These are phyloP conservation scores for Cytospora paraplurivora DNA, from an alignment of 2,329 filamentous ascomycete species.

Conservation along the genomic window DNA sequence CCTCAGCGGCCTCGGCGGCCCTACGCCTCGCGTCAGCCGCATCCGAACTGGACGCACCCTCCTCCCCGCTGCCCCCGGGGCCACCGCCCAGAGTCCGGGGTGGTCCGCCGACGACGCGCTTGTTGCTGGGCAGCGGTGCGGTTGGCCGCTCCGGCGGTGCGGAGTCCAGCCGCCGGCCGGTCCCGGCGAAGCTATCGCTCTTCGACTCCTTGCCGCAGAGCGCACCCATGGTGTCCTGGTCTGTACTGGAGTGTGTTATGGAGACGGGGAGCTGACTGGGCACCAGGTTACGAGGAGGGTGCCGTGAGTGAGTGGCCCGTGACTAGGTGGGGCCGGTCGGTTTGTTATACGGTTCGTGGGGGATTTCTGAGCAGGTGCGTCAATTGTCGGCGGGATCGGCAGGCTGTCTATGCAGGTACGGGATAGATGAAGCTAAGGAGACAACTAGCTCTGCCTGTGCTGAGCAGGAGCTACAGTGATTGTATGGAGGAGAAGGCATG, in stretches of 20 bases:
- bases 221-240: conserved; percentile 69
- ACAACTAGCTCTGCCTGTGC: background rate
- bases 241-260: background rate
- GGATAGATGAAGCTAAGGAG: background rate
- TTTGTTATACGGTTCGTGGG: background rate
- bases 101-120: conserved; percentile 53
- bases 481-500: background rate
- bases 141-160: conserved; percentile 51
- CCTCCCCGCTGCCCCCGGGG: conserved; percentile 42
- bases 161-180: conserved; percentile 72
- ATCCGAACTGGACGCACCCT: conserved; percentile 32
- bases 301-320: background rate
- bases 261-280: background rate
- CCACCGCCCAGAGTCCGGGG: conserved; percentile 66
- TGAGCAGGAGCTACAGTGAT: background rate
- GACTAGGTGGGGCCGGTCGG: background rate
- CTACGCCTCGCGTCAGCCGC: conserved; percentile 58
- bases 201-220: conserved; percentile 72
- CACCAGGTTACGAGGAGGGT: background rate
- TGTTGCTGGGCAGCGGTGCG: conserved; percentile 52
- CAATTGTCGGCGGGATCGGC: background rate
- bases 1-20: conserved; percentile 84
- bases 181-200: conserved; percentile 68
- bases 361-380: background rate
- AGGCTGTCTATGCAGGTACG: background rate